Evolutionary conservation across 2,329 filamentous ascomycete genomes (phyloP).

Genomic region (Reticulascus tulasneorum): DNA sequence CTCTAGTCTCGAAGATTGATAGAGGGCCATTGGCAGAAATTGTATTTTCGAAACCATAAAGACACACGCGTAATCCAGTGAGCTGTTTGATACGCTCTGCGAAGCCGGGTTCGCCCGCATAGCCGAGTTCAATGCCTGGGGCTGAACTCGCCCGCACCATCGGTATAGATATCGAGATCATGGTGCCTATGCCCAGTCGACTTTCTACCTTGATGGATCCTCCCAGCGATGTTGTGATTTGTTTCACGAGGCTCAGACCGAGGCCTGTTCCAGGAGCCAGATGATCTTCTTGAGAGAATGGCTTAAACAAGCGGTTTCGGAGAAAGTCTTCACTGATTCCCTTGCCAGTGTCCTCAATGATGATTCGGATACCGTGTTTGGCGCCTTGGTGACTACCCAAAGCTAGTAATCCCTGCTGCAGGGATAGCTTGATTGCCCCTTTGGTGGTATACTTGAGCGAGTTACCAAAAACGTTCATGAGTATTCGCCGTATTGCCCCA

Average conservation of each 20-base stretch:
- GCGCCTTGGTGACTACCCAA: conserved; percentile 15
- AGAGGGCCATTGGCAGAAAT: too few species aligned
- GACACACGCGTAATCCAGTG: too few species aligned
- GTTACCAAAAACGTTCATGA: conserved; percentile 47
- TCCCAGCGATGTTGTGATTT: conserved; percentile 54
- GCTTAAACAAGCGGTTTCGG: conserved; percentile 54
- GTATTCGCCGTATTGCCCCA: conserved; percentile 37
- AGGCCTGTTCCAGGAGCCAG: conserved; percentile 59
- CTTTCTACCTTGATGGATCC: conserved; percentile 56
- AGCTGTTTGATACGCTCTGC: too few species aligned
- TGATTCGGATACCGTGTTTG: conserved; percentile 12
- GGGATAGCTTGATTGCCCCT: conserved; percentile 43
- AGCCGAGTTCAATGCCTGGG: too few species aligned
- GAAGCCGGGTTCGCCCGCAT: too few species aligned
- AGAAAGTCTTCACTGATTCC: conserved; percentile 61
- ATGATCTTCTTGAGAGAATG: conserved; percentile 59
- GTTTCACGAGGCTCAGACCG: conserved; percentile 58
- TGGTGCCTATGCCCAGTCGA: conserved; percentile 49
- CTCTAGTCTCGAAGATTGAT: too few species aligned
- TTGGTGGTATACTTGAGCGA: conserved; percentile 56
- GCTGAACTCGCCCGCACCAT: too few species aligned
- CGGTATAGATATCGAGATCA: conserved; percentile 27
- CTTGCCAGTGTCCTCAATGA: conserved; percentile 52
- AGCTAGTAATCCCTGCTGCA: conserved; percentile 12
- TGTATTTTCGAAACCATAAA: too few species aligned